Evolutionary conservation across 176 grass and related monocot genomes (phyloP).

Genomic region (Alopecurus myosuroides): DNA sequence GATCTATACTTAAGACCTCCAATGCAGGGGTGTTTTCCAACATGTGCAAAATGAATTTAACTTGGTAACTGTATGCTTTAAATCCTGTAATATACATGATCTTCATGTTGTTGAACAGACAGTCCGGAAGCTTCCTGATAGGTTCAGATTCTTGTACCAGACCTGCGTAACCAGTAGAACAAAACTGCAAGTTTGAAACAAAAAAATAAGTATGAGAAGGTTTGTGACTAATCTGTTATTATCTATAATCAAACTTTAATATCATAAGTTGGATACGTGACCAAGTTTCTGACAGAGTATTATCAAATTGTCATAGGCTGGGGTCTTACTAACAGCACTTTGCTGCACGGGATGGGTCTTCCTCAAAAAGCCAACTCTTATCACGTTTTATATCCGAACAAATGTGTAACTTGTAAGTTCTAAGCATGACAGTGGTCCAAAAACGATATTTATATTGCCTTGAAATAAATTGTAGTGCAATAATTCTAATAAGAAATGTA

Average conservation of each 20-base stretch:
- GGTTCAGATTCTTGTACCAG: neutral
- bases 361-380: too few species aligned
- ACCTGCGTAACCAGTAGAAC: neutral
- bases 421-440: neutral
- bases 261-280: neutral
- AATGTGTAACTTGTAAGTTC: neutral
- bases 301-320: neutral
- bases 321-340: neutral
- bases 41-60: neutral
- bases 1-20: neutral
- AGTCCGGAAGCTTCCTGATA: neutral
- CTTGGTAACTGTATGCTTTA: neutral
- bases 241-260: neutral
- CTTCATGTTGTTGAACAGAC: neutral
- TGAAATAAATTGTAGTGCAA: neutral
- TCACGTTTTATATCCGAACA: neutral
- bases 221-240: neutral
- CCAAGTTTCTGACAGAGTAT: neutral
- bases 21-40: conserved; percentile 6
- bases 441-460: neutral
- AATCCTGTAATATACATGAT: neutral
- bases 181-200: neutral
- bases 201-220: neutral
- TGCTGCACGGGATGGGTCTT: too few species aligned
- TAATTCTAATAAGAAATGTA: neutral